Conservation (phyloP, 192 early-diverging fungal species). For the Coemansia biformis region DNA sequence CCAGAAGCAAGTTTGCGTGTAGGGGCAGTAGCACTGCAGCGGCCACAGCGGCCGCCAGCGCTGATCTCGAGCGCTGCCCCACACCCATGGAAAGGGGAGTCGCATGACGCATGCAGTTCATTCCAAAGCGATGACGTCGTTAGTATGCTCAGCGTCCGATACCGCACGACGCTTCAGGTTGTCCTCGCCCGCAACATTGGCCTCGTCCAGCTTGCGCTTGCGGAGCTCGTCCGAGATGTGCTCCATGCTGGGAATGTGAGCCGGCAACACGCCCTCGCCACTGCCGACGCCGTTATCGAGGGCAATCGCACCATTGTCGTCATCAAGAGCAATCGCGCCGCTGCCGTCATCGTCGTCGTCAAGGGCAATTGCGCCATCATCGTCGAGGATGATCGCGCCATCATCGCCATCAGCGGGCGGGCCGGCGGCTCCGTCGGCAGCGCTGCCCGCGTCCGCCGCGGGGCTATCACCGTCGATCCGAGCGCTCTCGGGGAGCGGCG, state of each 20-base stretch:
- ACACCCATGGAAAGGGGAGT: too few species aligned
- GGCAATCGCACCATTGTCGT: conserved; percentile 8
- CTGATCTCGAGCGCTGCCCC: too few species aligned
- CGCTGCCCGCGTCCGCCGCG: too few species aligned
- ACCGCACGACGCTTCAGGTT: conserved; percentile 21
- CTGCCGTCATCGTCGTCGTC: conserved; percentile 7
- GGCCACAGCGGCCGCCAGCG: too few species aligned
- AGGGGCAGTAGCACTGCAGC: background rate
- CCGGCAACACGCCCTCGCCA: too few species aligned
- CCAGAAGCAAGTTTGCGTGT: background rate
- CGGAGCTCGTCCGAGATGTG: conserved; percentile 20
- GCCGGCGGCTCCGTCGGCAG: too few species aligned
- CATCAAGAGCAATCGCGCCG: conserved; percentile 7
- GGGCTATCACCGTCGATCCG: too few species aligned
- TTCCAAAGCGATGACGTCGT: conserved; percentile 1
- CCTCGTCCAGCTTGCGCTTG: conserved; percentile 22
- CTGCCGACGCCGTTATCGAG: conserved; percentile 3
- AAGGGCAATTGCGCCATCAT: conserved; percentile 3
- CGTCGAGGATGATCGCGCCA: too few species aligned
- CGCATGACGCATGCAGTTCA: too few species aligned
- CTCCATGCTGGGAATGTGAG: background rate
- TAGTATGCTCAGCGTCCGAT: conserved; percentile 1
- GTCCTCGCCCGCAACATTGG: background rate
- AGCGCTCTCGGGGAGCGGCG: conserved; percentile 12
- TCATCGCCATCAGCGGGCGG: too few species aligned